Evolutionary conservation across 495 filamentous ascomycete genomes (phyloP).

Genomic region (Penicillium manginii): DNA sequence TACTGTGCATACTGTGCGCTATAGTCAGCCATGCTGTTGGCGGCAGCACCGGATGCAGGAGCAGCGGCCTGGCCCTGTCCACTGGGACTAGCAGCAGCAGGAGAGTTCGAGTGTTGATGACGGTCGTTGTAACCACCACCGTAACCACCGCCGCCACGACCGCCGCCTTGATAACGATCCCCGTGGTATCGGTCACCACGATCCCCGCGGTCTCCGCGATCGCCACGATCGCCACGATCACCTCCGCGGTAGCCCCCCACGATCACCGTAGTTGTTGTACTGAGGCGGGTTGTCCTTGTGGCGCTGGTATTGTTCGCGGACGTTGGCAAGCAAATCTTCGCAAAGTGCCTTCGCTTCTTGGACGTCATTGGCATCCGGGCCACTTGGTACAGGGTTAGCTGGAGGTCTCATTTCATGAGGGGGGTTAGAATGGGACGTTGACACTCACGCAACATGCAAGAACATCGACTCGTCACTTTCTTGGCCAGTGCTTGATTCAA

Average conservation of each 20-base stretch:
- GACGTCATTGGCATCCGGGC: slow-evolving; percentile 86
- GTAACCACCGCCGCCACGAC: slow-evolving; percentile 35
- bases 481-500: slow-evolving; percentile 76
- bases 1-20: slow-evolving; percentile 86
- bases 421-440: background rate
- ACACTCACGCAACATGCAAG: slow-evolving; percentile 82
- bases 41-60: slow-evolving; percentile 30
- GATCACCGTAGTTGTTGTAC: slow-evolving; percentile 59
- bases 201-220: slow-evolving; percentile 49
- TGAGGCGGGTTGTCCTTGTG: slow-evolving; percentile 86
- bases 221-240: slow-evolving; percentile 27
- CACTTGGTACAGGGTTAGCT: slow-evolving; percentile 59
- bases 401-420: background rate
- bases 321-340: slow-evolving; percentile 80
- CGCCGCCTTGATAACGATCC: slow-evolving; percentile 28
- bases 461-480: slow-evolving; percentile 97
- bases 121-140: slow-evolving; percentile 43
- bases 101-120: slow-evolving; percentile 32
- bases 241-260: slow-evolving; percentile 34
- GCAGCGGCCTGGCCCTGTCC: slow-evolving; percentile 31
- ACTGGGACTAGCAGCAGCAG: slow-evolving; percentile 42
- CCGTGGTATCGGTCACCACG: slow-evolving; percentile 30
- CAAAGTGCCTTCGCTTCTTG: slow-evolving; percentile 84
- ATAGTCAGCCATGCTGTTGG: slow-evolving; percentile 59
- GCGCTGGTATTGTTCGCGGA: slow-evolving; percentile 81